These are phyloP conservation scores for Lichtheimia ramosa DNA, from an alignment of 371 early-diverging fungal species.

Conservation along the genomic window DNA sequence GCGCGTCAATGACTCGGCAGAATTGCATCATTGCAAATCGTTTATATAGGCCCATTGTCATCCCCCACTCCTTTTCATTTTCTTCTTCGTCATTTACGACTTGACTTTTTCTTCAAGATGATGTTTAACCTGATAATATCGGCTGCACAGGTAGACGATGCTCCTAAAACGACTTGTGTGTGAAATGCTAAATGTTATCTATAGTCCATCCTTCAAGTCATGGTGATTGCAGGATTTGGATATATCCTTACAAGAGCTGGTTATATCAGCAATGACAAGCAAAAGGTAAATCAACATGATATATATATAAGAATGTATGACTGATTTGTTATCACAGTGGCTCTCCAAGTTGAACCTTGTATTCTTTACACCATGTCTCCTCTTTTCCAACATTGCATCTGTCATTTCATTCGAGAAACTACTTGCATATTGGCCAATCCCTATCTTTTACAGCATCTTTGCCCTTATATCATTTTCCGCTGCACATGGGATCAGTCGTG, in stretches of 20 bases:
- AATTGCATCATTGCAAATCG: too few relatives aligned
- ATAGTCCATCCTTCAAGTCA: constrained; percentile 63
- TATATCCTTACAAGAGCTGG: constrained; percentile 50
- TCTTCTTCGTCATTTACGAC: not conserved
- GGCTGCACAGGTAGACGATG: constrained; percentile 1
- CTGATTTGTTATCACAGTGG: constrained; percentile 27
- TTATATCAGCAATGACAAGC: constrained; percentile 50
- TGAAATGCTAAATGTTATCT: not conserved
- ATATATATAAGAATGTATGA: not conserved
- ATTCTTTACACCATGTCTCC: constrained; percentile 68
- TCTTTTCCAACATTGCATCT: constrained; percentile 70
- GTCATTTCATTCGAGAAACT: constrained; percentile 59
- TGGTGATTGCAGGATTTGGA: constrained; percentile 54
- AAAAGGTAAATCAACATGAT: constrained; percentile 43
- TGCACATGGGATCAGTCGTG: constrained; percentile 31
- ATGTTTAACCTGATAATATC: constrained; percentile 8
- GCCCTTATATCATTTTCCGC: constrained; percentile 16
- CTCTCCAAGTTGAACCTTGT: constrained; percentile 62
- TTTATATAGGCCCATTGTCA: too few relatives aligned
- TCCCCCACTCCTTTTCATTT: not conserved
- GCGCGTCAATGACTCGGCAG: too few relatives aligned
- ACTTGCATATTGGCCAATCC: constrained; percentile 72
- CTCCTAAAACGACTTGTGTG: too few relatives aligned
- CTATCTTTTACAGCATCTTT: constrained; percentile 61
- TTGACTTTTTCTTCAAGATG: not conserved